phyloP scores from a whole-genome alignment of 208 protist genomes.

The Strigomonas galati region DNA sequence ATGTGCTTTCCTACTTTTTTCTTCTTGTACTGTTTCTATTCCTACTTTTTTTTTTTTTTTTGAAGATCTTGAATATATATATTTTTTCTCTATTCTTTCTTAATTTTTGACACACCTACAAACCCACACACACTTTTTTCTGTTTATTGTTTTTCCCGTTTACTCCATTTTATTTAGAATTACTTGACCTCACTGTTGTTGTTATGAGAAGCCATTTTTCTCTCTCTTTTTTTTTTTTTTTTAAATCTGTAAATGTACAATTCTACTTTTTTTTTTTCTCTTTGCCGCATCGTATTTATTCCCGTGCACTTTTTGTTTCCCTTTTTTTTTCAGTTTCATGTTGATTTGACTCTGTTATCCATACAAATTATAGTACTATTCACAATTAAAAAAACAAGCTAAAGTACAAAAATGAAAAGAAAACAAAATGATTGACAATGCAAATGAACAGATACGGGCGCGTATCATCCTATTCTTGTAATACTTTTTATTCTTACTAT shows the following conservation, averaged over 20 bases:
- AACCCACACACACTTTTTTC: conserved; percentile 8
- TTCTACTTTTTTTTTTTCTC: neutral
- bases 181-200: neutral
- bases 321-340: neutral
- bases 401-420: conserved; percentile 1
- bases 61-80: neutral
- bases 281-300: too few relatives aligned
- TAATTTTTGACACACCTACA: conserved; percentile 1
- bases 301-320: too few relatives aligned
- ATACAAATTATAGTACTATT: neutral
- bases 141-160: neutral
- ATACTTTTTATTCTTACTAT: neutral
- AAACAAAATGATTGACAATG: neutral
- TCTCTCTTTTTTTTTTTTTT: neutral
- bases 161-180: neutral
- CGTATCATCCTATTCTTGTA: too few relatives aligned
- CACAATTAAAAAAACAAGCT: conserved; percentile 2
- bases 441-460: too few relatives aligned
- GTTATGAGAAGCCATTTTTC: neutral
- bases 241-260: neutral
- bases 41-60: neutral
- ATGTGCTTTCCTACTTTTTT: too few relatives aligned
- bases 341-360: neutral
- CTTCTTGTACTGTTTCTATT: conserved; percentile 9
- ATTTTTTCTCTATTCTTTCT: neutral